phyloP scores from a whole-genome alignment of 208 protist genomes.

The Crithidia expoeki region DNA sequence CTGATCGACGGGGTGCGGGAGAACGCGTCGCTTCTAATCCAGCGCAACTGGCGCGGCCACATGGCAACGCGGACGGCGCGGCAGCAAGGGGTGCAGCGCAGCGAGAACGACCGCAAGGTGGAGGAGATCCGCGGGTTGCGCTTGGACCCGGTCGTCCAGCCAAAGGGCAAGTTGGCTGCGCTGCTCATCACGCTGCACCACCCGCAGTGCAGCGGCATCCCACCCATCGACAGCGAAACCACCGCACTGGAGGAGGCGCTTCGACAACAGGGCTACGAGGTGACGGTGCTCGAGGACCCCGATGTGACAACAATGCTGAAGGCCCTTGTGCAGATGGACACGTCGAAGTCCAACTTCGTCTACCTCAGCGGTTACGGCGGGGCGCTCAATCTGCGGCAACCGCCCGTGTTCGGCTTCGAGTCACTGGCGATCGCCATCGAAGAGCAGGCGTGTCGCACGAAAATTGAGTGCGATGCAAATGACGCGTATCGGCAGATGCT shows the following conservation, averaged over 20 bases:
- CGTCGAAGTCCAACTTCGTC: constrained; percentile 71
- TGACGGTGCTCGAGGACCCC: constrained; percentile 62
- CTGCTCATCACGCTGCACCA: constrained; percentile 78
- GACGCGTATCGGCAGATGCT: constrained; percentile 39
- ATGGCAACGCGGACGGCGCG: constrained; percentile 49
- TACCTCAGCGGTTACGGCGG: constrained; percentile 90
- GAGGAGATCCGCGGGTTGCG: constrained; percentile 80
- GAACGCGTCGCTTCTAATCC: constrained; percentile 76
- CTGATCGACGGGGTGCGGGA: constrained; percentile 65
- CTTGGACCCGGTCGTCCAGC: constrained; percentile 66
- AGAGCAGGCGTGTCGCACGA: constrained; percentile 57
- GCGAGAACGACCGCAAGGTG: constrained; percentile 67
- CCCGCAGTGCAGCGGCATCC: constrained; percentile 47
- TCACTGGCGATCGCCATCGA: constrained; percentile 61
- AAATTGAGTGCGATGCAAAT: constrained; percentile 51
- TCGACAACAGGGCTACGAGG: constrained; percentile 75
- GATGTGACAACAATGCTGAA: constrained; percentile 53
- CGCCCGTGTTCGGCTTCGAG: constrained; percentile 61
- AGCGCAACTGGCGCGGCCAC: constrained; percentile 77
- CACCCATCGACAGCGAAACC: constrained; percentile 44
- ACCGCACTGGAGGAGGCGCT: constrained; percentile 57
- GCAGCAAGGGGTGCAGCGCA: constrained; percentile 37
- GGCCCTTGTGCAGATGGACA: constrained; percentile 59
- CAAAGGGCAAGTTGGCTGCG: constrained; percentile 64
- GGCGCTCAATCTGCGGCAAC: constrained; percentile 67